Base-by-base conservation (phyloP, 306 rosid species). In the Cucurbita ficifolia region DNA sequence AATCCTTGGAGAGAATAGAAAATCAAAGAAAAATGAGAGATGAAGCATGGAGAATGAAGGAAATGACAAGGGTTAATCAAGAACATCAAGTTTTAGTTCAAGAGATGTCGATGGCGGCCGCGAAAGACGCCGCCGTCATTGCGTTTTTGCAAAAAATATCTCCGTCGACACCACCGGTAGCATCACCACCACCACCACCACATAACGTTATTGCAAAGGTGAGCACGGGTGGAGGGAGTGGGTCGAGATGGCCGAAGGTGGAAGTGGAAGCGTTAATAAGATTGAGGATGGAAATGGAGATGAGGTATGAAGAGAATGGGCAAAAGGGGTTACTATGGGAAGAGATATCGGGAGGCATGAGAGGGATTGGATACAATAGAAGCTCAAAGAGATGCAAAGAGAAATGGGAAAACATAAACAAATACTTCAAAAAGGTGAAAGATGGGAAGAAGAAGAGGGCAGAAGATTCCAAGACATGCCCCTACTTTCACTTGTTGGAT, bases 331-430 rank as follows among this genome's bases (percentile, higher is more conserved):
- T 96, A 11, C 50, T 91, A 0, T 95, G 99, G 99, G 99, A 95
- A 46, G 99, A 95, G 79, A 87, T 95, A 24, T 95, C 99, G 12
- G 38, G 73, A 0, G 80, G 79, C 5, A 91, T 95, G 99, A 86
- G 45, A 77, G 82, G 81, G 69, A 42, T 82, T 24, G 99, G 99
- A 29, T 89, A 95, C 76, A 91, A 83, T 50, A 53, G 96, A 74
- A 94, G 76, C 71, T 36, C 98, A 0, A 94, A 87, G 83, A 88
- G 97, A 60, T 94, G 98, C 90, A 90, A 94, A 68, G 98, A 94
- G 84, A 94, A 94, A 61, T 94, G 98, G 96, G 97, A 94, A 82
- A 94, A 90, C 83, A 94, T 94, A 72, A 94, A 91, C 89, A 90
- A 90, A 81, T 95, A 95, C 84, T 95, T 86, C 92, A 95, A 95